These are phyloP conservation scores for Trichomonas gallinae DNA, from an alignment of 208 protist genomes.

Conservation along the genomic window DNA sequence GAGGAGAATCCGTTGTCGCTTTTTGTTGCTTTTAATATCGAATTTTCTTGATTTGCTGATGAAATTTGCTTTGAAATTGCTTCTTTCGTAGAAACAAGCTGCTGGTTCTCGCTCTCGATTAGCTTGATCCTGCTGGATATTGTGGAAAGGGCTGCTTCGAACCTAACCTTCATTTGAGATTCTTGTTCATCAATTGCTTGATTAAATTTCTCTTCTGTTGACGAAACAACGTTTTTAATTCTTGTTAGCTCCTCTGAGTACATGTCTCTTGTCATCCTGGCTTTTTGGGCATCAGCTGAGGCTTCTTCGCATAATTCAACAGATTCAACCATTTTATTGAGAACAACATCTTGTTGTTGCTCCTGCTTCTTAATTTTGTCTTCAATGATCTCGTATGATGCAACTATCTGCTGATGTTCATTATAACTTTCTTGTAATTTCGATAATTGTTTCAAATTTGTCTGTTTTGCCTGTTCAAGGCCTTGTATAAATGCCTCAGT, in stretches of 20 bases:
- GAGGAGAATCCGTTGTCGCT: neutral
- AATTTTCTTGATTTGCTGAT: neutral
- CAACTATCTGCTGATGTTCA: neutral
- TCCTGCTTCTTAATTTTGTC: neutral
- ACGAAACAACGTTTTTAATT: neutral
- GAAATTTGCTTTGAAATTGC: neutral
- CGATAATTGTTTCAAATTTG: neutral
- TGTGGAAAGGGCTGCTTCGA: neutral
- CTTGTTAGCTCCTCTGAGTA: neutral
- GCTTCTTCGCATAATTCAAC: neutral
- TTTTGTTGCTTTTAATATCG: neutral
- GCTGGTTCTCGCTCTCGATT: neutral
- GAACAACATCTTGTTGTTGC: neutral
- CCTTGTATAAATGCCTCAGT: neutral
- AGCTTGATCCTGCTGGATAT: neutral
- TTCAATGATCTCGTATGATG: neutral
- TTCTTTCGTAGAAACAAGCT: neutral
- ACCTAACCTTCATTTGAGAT: neutral
- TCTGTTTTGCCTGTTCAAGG: neutral
- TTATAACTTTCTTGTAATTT: neutral
- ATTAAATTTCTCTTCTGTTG: neutral
- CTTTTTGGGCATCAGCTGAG: neutral
- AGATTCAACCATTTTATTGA: conserved; percentile 19
- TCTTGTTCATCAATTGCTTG: neutral
- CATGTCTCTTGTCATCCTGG: neutral